These are phyloP conservation scores for Neurospora terricola DNA, from an alignment of 495 filamentous ascomycete genomes.

Conservation along the genomic window DNA sequence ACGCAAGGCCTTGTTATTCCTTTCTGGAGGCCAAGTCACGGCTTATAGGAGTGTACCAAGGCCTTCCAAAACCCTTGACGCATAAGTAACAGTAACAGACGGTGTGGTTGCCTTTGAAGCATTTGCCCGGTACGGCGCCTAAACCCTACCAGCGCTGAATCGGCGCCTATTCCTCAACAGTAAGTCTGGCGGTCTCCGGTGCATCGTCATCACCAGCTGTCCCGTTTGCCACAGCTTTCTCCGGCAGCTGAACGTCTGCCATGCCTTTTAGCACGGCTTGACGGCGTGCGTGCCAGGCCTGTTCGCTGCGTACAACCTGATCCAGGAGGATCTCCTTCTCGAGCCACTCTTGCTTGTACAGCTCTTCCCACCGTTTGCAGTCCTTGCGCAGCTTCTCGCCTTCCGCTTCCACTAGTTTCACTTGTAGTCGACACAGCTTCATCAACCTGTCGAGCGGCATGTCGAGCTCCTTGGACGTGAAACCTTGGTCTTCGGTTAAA, in stretches of 20 bases:
- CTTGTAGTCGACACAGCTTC: slow-evolving; percentile 62
- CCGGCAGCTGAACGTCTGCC: slow-evolving; percentile 19
- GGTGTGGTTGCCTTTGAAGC: not conserved
- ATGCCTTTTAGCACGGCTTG: slow-evolving; percentile 29
- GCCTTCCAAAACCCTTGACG: not conserved
- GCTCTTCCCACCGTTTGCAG: slow-evolving; percentile 53
- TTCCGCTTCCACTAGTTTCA: slow-evolving; percentile 74
- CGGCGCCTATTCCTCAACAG: not conserved
- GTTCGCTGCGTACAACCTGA: slow-evolving; percentile 43
- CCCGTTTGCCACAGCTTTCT: not conserved
- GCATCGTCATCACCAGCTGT: not conserved
- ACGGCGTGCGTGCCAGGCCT: slow-evolving; percentile 36
- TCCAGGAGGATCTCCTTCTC: slow-evolving; percentile 65
- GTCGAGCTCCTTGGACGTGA: slow-evolving; percentile 61
- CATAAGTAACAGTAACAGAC: not conserved
- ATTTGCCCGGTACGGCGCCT: not conserved
- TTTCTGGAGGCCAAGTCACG: not conserved
- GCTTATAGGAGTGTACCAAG: not conserved
- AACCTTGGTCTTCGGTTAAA: slow-evolving; percentile 51
- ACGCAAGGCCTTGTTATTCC: not conserved
- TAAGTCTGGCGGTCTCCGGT: not conserved
- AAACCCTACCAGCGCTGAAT: not conserved
- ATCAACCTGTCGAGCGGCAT: slow-evolving; percentile 61
- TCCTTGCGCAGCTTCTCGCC: slow-evolving; percentile 49
- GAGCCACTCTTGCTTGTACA: slow-evolving; percentile 67